Evolutionary conservation across 352 stramenopile species (phyloP).

Genomic region (Stephanocyclus meneghinianus): DNA sequence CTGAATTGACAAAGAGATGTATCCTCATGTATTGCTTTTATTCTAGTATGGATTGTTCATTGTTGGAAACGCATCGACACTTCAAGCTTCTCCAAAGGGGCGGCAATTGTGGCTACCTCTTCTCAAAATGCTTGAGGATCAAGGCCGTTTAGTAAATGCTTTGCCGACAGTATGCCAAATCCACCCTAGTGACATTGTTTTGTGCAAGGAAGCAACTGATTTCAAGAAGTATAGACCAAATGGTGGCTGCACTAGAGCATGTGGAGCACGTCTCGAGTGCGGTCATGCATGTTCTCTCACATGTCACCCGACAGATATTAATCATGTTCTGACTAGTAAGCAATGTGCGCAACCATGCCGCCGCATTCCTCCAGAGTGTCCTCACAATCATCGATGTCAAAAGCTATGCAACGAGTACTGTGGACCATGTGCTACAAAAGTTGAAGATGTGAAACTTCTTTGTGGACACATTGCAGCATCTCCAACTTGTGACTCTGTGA

Average conservation of each 20-base stretch:
- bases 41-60: conserved; percentile 89
- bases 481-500: conserved; percentile 49
- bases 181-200: conserved; percentile 65
- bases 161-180: conserved; percentile 63
- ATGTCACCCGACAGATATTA: conserved; percentile 79
- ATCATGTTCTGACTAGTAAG: conserved; percentile 58
- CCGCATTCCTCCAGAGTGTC: conserved; percentile 61
- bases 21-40: neutral
- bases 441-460: conserved; percentile 64
- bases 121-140: conserved; percentile 73
- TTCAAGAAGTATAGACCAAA: conserved; percentile 79
- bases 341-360: conserved; percentile 80
- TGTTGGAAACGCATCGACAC: conserved; percentile 70
- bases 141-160: conserved; percentile 55
- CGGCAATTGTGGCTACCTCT: conserved; percentile 75
- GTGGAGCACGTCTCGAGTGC: conserved; percentile 71
- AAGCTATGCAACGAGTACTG: conserved; percentile 80
- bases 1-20: neutral
- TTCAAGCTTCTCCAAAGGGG: conserved; percentile 64
- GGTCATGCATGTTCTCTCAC: conserved; percentile 66
- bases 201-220: conserved; percentile 37
- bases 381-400: conserved; percentile 74
- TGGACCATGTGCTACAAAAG: conserved; percentile 66
- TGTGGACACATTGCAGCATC: conserved; percentile 74
- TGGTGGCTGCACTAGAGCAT: conserved; percentile 81